phyloP scores from a whole-genome alignment of 2,329 filamentous ascomycete species.

The Chalaropsis thielavioides region DNA sequence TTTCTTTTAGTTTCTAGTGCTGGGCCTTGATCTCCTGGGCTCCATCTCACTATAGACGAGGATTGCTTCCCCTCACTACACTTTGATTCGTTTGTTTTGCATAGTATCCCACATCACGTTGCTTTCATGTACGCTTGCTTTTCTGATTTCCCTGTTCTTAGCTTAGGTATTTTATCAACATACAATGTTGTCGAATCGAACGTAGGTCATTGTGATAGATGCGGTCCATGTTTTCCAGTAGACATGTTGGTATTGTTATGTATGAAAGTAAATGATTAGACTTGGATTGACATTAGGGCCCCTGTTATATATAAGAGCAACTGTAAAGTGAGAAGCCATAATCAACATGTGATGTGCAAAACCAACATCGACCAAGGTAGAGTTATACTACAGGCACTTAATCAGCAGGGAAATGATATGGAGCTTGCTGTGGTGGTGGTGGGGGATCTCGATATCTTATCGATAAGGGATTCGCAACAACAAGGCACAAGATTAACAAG shows the following conservation, averaged over 20 bases:
- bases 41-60: background rate
- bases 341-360: too few species aligned
- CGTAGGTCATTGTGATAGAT: background rate
- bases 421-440: background rate
- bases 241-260: background rate
- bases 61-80: background rate
- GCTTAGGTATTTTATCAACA: background rate
- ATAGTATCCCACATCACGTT: background rate
- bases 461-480: constrained; percentile 1
- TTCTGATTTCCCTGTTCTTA: background rate
- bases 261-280: background rate
- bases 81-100: background rate
- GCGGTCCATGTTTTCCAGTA: background rate
- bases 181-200: background rate
- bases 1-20: background rate
- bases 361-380: too few species aligned
- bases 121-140: background rate
- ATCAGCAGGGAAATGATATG: too few species aligned
- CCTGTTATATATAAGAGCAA: too few species aligned
- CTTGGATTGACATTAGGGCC: too few species aligned
- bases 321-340: too few species aligned
- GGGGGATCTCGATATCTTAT: constrained; percentile 8
- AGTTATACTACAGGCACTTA: too few species aligned
- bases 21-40: background rate
- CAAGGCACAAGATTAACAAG: background rate